Base-by-base conservation (phyloP, 169 alveolate species). In the Plasmodium blacklocki region DNA sequence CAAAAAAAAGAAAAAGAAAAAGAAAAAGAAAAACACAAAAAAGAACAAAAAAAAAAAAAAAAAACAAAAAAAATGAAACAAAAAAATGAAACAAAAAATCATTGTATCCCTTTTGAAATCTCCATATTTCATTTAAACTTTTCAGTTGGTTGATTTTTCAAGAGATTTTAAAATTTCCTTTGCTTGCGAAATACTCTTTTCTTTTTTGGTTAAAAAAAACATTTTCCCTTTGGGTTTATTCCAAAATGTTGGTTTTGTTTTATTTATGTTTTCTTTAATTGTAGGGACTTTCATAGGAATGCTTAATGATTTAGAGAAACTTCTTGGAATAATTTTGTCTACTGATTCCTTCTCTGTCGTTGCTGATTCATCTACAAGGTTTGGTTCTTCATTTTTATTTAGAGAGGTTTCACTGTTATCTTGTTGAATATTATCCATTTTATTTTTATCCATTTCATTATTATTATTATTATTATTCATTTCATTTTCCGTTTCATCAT, bases 241-340 rank as follows among this genome's bases (percentile, higher is more conserved):
- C 11, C 49, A 71, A 49, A 71, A 49, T 45, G 66, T 32, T 12
- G 74, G 74, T 18, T 71, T 71, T 6, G 18, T 15, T 50, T 21
- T 49, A n/a, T 21, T 15, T 21, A 18, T 52, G 26, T 3, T 14
- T 14, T 23, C 64, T 71, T 71, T 71, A 8, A 12, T 8, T 50
- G 11, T 49, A 23, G 45, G 49, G 1, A 2, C 8, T 50, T 50
- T 50, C 23, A 18, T 6, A 7, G 45, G 21, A 23, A 12, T n/a
- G 18, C 64, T 26, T 19, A 49, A 18, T 9, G 26, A 8, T 9
- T 71, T 71, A 15, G 12, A 5, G 26, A 64, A 50, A 47, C 49
- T 11, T 9, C 52, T 71, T 21, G 64, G 64, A 18, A 71, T 15
- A 15, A 47, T 71, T 12, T 39, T 29, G 9, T 1, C 23, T 11